phyloP scores from a whole-genome alignment of 140 eudicot genomes.

The Ambrosia hybrid region DNA sequence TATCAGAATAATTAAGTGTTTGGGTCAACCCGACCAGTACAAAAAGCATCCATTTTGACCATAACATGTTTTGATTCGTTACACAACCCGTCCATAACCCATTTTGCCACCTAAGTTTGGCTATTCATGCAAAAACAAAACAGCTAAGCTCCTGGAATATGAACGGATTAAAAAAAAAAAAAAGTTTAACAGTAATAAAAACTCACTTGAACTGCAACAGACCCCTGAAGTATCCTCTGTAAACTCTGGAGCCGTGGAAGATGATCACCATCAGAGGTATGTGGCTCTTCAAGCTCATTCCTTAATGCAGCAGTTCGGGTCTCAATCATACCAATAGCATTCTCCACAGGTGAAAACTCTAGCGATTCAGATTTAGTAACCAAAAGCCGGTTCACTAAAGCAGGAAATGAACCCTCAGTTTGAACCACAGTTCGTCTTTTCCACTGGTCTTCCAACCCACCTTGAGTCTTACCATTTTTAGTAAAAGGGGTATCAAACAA shows the following conservation, averaged over 20 bases:
- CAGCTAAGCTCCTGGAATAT: neutral
- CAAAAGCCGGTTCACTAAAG: conserved; percentile 82
- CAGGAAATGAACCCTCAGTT: conserved; percentile 98
- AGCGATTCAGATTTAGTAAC: conserved; percentile 88
- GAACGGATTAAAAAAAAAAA: conserved; percentile 18
- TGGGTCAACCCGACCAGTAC: neutral
- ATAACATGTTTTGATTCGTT: neutral
- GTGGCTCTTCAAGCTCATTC: conserved; percentile 95
- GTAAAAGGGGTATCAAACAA: conserved; percentile 97
- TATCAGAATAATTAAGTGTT: neutral
- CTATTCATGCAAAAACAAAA: neutral
- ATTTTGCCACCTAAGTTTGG: conserved; percentile 5
- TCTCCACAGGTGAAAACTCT: conserved; percentile 96
- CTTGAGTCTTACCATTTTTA: conserved; percentile 96
- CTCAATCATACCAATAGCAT: conserved; percentile 98
- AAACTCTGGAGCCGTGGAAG: conserved; percentile 95
- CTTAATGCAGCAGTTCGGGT: conserved; percentile 94
- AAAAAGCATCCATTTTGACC: conserved; percentile 5
- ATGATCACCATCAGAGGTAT: conserved; percentile 97
- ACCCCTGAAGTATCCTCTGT: conserved; percentile 97
- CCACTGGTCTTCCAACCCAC: conserved; percentile 98
- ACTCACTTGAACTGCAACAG: conserved; percentile 98
- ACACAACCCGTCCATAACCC: conserved; percentile 3
- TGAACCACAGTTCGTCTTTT: conserved; percentile 85
- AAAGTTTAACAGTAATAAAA: neutral